Conservation (phyloP, 2,329 filamentous ascomycete species). For the Colletotrichum chrysophilum region DNA sequence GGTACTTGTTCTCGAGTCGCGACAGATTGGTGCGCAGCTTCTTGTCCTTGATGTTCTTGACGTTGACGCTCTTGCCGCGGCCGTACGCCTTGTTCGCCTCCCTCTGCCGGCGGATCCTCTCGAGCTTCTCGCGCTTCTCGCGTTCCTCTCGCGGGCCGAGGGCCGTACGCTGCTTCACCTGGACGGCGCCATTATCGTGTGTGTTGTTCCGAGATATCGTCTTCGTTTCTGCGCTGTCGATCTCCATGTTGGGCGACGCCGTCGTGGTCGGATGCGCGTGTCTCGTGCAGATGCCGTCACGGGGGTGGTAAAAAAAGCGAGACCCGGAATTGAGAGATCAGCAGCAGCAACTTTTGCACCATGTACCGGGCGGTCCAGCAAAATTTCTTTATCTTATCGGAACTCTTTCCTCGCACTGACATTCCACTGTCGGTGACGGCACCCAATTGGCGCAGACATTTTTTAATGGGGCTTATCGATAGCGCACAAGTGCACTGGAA, state of each 20-base stretch:
- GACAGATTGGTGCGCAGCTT: conserved; percentile 85
- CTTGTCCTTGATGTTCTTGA: conserved; percentile 81
- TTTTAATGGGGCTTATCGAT: conserved; percentile 36
- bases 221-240: conserved; percentile 36
- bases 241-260: conserved; percentile 36
- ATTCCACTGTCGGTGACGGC: conserved; percentile 26
- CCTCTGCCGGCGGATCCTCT: conserved; percentile 56
- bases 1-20: conserved; percentile 80
- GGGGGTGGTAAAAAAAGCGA: neutral
- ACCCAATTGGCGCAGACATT: conserved; percentile 26
- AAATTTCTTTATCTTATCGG: conserved; percentile 18
- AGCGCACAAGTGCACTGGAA: conserved; percentile 31
- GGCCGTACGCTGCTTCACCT: conserved; percentile 55
- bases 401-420: conserved; percentile 12
- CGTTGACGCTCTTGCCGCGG: conserved; percentile 76
- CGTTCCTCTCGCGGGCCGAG: conserved; percentile 57
- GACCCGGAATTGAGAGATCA: neutral
- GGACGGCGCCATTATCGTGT: conserved; percentile 58
- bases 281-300: neutral
- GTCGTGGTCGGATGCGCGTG: neutral
- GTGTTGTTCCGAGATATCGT: conserved; percentile 36
- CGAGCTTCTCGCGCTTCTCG: conserved; percentile 54
- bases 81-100: conserved; percentile 82
- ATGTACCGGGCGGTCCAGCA: neutral
- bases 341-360: neutral